Evolutionary conservation across 2,329 filamentous ascomycete species (phyloP).

Genomic region (Stagonosporopsis rhizophila): DNA sequence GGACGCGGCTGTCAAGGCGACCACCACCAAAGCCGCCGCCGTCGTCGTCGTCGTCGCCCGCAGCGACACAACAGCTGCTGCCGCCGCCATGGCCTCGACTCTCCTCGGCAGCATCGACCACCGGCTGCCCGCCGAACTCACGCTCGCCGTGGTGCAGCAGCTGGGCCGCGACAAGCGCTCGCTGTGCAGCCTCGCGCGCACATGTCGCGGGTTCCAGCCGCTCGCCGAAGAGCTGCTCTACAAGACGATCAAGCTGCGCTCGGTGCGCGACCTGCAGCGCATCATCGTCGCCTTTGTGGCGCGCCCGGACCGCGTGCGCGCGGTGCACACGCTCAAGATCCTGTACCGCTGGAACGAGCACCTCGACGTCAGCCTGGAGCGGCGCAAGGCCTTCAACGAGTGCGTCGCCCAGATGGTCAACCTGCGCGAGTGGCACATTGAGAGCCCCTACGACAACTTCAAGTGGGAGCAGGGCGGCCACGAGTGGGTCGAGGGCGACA

Average conservation of each 20-base stretch:
- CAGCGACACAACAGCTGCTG: too few species aligned
- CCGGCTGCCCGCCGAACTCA: slow-evolving; percentile 39
- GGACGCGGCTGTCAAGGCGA: neutral
- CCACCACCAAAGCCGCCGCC: too few species aligned
- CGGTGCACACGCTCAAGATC: slow-evolving; percentile 44
- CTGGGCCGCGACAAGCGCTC: slow-evolving; percentile 32
- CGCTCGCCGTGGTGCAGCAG: slow-evolving; percentile 37
- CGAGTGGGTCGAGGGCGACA: slow-evolving; percentile 44
- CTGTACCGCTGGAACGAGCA: slow-evolving; percentile 35
- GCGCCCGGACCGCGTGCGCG: slow-evolving; percentile 35
- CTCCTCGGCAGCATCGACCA: slow-evolving; percentile 22
- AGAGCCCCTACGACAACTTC: slow-evolving; percentile 47
- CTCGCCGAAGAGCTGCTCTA: slow-evolving; percentile 45
- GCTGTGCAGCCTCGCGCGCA: slow-evolving; percentile 39
- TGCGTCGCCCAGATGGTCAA: slow-evolving; percentile 40
- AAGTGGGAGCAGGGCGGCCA: slow-evolving; percentile 36
- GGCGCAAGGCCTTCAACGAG: slow-evolving; percentile 38
- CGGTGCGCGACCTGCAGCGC: slow-evolving; percentile 33
- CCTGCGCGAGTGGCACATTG: slow-evolving; percentile 42
- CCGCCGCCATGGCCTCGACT: slow-evolving; percentile 23
- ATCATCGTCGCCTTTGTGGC: slow-evolving; percentile 36
- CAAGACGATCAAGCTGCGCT: slow-evolving; percentile 37
- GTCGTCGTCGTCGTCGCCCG: too few species aligned
- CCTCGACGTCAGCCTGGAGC: slow-evolving; percentile 30
- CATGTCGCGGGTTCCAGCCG: slow-evolving; percentile 39